A percentile compares a stretch with the other conserved stretches of the same genome.
phyloP scores from a whole-genome alignment of 371 early-diverging fungal species.

The Saksenaea vasiformis region DNA sequence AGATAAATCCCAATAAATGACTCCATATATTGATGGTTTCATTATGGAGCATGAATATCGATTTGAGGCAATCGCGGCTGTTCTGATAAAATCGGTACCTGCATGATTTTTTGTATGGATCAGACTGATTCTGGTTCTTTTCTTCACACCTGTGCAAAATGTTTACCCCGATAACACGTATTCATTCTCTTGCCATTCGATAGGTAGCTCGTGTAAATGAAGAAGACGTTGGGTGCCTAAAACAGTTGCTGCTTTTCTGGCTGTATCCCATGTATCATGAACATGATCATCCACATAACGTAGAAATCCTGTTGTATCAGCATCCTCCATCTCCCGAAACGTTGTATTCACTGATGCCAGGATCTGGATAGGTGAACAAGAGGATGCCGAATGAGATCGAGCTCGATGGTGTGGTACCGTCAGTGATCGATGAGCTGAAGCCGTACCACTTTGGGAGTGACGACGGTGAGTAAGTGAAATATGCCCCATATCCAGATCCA shows the following conservation, averaged over 20 bases:
- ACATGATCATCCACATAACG: slow-evolving; percentile 45
- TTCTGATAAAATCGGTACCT: slow-evolving; percentile 62
- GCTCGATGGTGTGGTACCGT: slow-evolving; percentile 15
- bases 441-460: slow-evolving; percentile 24
- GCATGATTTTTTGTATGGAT: slow-evolving; percentile 5
- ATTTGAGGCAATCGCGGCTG: slow-evolving; percentile 55
- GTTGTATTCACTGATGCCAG: slow-evolving; percentile 43
- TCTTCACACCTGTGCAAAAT: not conserved
- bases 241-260: slow-evolving; percentile 48
- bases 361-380: slow-evolving; percentile 22
- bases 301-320: slow-evolving; percentile 33
- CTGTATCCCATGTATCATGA: slow-evolving; percentile 53
- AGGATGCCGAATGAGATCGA: slow-evolving; percentile 4
- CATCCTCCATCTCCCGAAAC: slow-evolving; percentile 35
- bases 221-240: slow-evolving; percentile 62
- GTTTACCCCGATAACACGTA: slow-evolving; percentile 61
- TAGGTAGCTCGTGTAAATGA: slow-evolving; percentile 62
- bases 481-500: not conserved
- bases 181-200: slow-evolving; percentile 70
- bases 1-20: slow-evolving; percentile 65
- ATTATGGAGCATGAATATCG: slow-evolving; percentile 69
- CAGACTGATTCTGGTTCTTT: not conserved
- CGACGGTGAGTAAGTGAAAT: slow-evolving; percentile 11
- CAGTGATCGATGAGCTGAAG: slow-evolving; percentile 8
- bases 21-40: slow-evolving; percentile 77